phyloP scores from a whole-genome alignment of 768 basidiomycete genomes.

The Naganishia vaughanmartiniae region DNA sequence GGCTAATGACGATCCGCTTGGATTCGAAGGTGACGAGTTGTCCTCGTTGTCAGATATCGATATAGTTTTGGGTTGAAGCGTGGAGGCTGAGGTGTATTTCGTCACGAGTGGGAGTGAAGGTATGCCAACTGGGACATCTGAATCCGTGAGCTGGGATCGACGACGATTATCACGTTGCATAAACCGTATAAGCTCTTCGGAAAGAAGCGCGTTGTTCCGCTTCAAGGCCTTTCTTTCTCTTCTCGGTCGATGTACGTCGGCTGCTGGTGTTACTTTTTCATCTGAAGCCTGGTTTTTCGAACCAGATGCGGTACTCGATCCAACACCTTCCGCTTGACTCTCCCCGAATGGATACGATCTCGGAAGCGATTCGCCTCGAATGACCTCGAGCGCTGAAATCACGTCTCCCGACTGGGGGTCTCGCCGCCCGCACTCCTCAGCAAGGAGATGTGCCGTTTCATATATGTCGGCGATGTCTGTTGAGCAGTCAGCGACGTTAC shows the following conservation, averaged over 20 bases:
- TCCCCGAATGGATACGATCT: not conserved
- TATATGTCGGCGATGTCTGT: slow-evolving; percentile 21
- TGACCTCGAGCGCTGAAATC: slow-evolving; percentile 7
- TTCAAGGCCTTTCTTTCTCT: slow-evolving; percentile 10
- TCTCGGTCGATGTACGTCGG: not conserved
- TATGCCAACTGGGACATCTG: not conserved
- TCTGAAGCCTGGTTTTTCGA: too few species aligned
- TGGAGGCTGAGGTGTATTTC: not conserved
- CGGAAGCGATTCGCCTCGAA: slow-evolving; percentile 8
- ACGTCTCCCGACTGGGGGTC: slow-evolving; percentile 11
- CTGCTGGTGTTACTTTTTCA: not conserved
- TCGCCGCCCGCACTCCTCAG: slow-evolving; percentile 9
- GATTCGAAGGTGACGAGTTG: too few species aligned
- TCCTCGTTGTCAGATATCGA: slow-evolving; percentile 15
- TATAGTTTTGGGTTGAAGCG: not conserved
- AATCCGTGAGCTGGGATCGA: not conserved
- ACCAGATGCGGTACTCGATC: not conserved
- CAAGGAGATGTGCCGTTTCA: slow-evolving; percentile 11
- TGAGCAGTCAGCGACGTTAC: not conserved
- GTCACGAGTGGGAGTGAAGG: slow-evolving; percentile 10
- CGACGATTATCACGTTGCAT: slow-evolving; percentile 20
- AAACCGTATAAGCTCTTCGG: slow-evolving; percentile 17
- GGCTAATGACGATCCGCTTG: not conserved
- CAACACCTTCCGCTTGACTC: not conserved
- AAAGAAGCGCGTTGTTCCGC: not conserved